Evolutionary conservation across 169 alveolate species (phyloP), one percentile per base, ranked within the genome.

Genomic region (Plasmodium malariae): DNA sequence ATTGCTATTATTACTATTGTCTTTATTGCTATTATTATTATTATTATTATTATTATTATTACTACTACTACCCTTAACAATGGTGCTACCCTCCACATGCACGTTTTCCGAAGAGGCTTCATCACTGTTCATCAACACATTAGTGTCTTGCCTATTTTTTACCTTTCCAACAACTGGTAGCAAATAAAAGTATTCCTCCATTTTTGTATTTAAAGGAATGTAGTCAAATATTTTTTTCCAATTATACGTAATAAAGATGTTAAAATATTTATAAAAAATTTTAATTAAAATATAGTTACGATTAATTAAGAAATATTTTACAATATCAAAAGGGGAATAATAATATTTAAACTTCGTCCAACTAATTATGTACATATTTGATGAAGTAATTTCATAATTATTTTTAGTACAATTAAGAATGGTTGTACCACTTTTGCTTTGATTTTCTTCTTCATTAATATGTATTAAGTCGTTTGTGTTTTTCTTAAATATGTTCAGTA

Each of bases 291-390:
- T 32, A 83, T 83, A 83, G 54, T 83, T 83, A 9, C 67, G 34
- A 45, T 83, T 83, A 1, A 83, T 83, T 51, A 83, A 21, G 45
- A 83, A 83, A 65, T 83, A 83, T 83, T 83, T 83, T 34, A 60
- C 37, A 49, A 83, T 83, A 67, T 83, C 91, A 26, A 83, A 67
- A 19, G 91, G 91, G 0, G 91, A 30, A 36, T 83, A 83, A 40
- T 34, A 30, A 70, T 83, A 83, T 71, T 83, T 83, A 83, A 83
- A 83, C 54, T 83, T 83, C 0, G 91, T 83, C 91, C 91, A 83
- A 32, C 71, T 83, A 0, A 83, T 12, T 3, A 83, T 51, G 30
- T 67, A 83, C 2, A 83, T 49, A 45, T 83, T 67, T 26, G 85
- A 32, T 9, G 17, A 3, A 24, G 65, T 17, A 7, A 19, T n/a